These are phyloP conservation scores for Beta macrorhiza DNA, from an alignment of 179 eudicot genomes.

Conservation along the genomic window DNA sequence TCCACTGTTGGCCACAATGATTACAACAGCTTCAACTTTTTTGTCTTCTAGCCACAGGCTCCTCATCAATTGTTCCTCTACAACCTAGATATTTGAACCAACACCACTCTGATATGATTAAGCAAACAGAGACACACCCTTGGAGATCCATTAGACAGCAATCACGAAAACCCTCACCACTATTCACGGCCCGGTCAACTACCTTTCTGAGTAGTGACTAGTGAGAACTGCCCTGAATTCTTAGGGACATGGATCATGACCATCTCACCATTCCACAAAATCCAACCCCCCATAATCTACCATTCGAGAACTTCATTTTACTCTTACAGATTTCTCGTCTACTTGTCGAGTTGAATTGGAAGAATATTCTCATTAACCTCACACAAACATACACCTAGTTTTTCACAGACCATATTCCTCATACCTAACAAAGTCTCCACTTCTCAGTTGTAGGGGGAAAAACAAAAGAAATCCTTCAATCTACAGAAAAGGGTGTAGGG, in stretches of 20 bases:
- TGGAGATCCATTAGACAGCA: background rate
- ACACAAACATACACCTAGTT: no score
- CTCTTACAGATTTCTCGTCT: background rate
- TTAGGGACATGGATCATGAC: no score
- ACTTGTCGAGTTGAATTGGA: no score
- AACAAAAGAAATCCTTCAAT: background rate
- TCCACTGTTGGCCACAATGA: background rate
- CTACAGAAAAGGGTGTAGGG: no score
- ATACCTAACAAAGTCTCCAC: no score
- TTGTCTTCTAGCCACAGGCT: background rate
- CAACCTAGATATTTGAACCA: background rate
- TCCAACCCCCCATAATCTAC: background rate
- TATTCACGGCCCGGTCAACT: background rate
- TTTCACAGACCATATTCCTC: no score
- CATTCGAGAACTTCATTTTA: background rate
- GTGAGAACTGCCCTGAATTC: background rate
- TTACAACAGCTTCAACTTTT: background rate
- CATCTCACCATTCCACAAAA: background rate
- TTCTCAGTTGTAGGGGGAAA: background rate
- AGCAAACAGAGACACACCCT: background rate
- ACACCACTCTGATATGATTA: background rate
- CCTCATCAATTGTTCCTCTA: background rate
- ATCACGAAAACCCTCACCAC: background rate
- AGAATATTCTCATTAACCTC: no score
- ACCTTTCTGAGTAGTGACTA: no score